phyloP scores from a whole-genome alignment of 2,329 filamentous ascomycete genomes.

The Hymenoscyphus albidus region DNA sequence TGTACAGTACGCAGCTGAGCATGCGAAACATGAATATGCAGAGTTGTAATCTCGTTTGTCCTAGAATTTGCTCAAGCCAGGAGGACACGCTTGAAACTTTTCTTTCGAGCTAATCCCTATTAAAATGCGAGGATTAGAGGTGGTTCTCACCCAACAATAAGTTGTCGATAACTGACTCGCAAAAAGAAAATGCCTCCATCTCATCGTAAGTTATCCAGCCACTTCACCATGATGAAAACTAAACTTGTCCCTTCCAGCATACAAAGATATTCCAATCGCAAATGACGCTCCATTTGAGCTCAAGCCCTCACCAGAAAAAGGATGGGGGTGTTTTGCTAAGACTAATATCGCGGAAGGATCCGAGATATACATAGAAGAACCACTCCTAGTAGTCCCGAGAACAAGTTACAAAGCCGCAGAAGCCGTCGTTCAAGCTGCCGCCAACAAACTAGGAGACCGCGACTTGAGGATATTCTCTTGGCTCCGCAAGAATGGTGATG shows the following conservation, averaged over 20 bases:
- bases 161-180: background rate
- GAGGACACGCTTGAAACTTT: no score
- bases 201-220: background rate
- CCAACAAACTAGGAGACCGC: background rate
- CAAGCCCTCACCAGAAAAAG: background rate
- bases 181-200: background rate
- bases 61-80: no score
- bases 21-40: no score
- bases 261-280: background rate
- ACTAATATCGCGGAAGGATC: background rate
- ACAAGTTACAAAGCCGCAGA: background rate
- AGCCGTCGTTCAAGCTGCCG: background rate
- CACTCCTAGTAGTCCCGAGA: slow-evolving; percentile 5
- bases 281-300: background rate
- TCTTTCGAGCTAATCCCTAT: no score
- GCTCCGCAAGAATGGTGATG: background rate
- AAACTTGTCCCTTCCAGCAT: background rate
- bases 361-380: background rate
- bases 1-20: no score
- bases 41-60: no score
- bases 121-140: background rate
- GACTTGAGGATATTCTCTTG: background rate
- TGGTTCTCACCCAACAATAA: no score
- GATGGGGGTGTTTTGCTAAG: slow-evolving; percentile 5
- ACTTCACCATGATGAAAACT: background rate